Base-by-base conservation (phyloP, 2,329 filamentous ascomycete species). In the Bipolaris sorokiniana region DNA sequence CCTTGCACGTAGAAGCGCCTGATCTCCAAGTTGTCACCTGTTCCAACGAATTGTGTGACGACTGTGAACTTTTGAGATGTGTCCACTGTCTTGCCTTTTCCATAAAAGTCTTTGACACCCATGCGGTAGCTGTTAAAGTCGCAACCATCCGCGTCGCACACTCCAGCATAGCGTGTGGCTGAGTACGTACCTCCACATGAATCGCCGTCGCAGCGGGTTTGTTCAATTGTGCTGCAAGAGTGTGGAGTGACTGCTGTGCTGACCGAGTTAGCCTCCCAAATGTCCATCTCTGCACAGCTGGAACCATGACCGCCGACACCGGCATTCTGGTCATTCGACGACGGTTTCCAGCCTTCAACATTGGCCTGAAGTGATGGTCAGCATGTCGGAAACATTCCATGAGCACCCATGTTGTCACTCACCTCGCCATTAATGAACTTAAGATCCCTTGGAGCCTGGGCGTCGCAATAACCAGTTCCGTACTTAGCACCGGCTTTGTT, bases 81-180 rank as follows among this genome's bases (percentile, higher is more conserved):
- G 55, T 80, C 76, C 26, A 80, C 72, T 13, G 70, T 77, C 75
- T 81, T 81, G 62, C 80, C 80, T 3, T 81, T 77, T 40, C 87
- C 88, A 77, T 85, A 89, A 79, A 87, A 90, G 71, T 76, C 77
- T 58, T 79, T 79, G 75, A 87, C 82, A 57, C 87, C 88, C 77
- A 85, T 80, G 67, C 87, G 86, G 81, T 83, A 90, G n/a, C 64
- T 65, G 64, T 75, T 75, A 59, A 70, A 89, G 72, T 89, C 87
- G 68, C 88, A 90, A 42, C 88, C 87, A 66, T 88, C 86, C 49
- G 85, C 83, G 66, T 90, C 88, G 70, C 88, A 90, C 54, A 82
- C 78, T 37, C 87, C 86, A n/a, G 73, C 80, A 68, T 89, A 89
- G 56, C 86, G 84, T 61, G 81, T 76, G 22, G 87, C 54, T 77